These are phyloP conservation scores for Colletotrichum camelliae DNA, from an alignment of 2,329 filamentous ascomycete species.

Conservation along the genomic window DNA sequence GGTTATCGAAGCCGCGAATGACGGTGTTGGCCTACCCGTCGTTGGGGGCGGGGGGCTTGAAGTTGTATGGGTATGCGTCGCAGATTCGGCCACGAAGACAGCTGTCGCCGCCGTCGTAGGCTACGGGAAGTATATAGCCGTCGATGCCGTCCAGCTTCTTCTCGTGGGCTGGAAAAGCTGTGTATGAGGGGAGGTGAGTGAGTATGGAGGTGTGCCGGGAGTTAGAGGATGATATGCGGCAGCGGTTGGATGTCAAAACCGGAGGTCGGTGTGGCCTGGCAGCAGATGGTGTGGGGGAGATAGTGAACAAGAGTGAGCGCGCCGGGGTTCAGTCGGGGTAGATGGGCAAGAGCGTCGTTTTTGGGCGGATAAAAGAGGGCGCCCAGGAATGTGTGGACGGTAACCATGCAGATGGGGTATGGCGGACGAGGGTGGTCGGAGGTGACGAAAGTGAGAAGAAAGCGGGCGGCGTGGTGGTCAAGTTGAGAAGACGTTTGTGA, in stretches of 20 bases:
- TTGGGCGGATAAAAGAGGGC: constrained; percentile 13
- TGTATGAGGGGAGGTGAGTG: background rate
- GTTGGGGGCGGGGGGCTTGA: background rate
- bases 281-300: constrained; percentile 1
- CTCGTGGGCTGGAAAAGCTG: background rate
- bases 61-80: constrained; percentile 1
- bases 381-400: background rate
- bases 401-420: constrained; percentile 5
- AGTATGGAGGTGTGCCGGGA: constrained; percentile 9
- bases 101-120: constrained; percentile 20
- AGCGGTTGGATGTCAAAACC: constrained; percentile 14
- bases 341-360: background rate
- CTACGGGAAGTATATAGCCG: background rate
- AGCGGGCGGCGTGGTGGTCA: background rate
- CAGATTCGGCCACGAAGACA: constrained; percentile 18
- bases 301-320: constrained; percentile 1
- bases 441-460: background rate
- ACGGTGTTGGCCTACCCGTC: background rate
- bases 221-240: constrained; percentile 9
- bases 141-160: background rate
- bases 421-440: background rate
- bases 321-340: background rate
- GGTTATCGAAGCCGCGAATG: background rate
- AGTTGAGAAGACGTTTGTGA: background rate
- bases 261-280: constrained; percentile 17